Conservation (phyloP, 2,329 filamentous ascomycete species). For the Exophiala dermatitidis region DNA sequence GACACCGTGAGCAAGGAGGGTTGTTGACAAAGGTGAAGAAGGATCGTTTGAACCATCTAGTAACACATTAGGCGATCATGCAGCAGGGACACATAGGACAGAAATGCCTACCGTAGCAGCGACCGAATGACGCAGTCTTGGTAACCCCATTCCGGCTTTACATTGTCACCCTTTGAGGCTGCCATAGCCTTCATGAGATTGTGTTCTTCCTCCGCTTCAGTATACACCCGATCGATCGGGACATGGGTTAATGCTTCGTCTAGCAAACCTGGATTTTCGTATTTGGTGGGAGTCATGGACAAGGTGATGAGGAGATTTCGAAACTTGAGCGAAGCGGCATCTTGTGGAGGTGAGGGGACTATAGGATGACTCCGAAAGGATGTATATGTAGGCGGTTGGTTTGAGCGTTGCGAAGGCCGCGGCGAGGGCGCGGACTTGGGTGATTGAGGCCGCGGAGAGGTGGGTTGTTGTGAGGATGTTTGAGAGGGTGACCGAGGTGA, state of each 20-base stretch:
- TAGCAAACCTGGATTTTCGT: conserved; percentile 89
- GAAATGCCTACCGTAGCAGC: conserved; percentile 61
- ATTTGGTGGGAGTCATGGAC: conserved; percentile 82
- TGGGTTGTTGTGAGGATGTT: conserved; percentile 15
- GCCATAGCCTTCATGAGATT: conserved; percentile 83
- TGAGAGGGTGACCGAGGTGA: conserved; percentile 20
- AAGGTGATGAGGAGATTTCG: conserved; percentile 76
- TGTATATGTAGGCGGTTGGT: conserved; percentile 50
- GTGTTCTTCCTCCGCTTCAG: conserved; percentile 86
- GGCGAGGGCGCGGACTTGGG: conserved; percentile 29
- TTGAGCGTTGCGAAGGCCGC: conserved; percentile 26
- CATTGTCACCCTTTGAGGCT: conserved; percentile 72
- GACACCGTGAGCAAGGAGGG: conserved; percentile 73
- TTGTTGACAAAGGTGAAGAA: conserved; percentile 99
- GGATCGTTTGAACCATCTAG: conserved; percentile 85
- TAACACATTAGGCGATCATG: conserved; percentile 2
- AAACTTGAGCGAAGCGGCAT: conserved; percentile 65
- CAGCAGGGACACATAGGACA: not conserved
- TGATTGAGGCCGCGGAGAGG: conserved; percentile 13
- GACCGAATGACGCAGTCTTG: conserved; percentile 93
- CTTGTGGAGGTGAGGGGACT: conserved; percentile 67
- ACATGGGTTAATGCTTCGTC: conserved; percentile 86
- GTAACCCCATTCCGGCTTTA: conserved; percentile 86
- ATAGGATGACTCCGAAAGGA: conserved; percentile 59
- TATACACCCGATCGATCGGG: conserved; percentile 83